Conservation (phyloP, 345 rosid genomes). For the Eucalyptus regnans region DNA sequence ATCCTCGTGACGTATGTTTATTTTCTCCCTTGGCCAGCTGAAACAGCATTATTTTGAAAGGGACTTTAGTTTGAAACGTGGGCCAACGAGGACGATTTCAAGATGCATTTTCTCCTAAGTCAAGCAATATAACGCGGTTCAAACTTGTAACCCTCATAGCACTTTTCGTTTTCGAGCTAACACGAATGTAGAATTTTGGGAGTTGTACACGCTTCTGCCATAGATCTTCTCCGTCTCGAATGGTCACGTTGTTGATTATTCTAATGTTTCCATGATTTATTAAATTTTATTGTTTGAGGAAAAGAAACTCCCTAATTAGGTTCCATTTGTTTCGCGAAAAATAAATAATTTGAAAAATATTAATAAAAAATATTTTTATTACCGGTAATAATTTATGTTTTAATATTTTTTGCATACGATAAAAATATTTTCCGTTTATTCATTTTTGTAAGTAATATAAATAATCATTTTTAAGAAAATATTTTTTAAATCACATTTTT, state of each 20-base stretch:
- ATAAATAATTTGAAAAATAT: neutral
- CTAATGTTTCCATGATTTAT: neutral
- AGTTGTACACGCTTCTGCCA: neutral
- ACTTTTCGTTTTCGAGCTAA: neutral
- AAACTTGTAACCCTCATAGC: neutral
- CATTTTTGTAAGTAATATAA: neutral
- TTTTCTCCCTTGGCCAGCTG: neutral
- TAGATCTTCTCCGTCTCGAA: neutral
- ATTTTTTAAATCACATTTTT: neutral
- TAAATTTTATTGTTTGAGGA: neutral
- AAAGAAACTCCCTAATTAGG: neutral
- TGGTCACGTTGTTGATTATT: neutral
- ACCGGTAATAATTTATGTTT: neutral
- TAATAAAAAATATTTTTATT: neutral
- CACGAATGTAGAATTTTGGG: neutral
- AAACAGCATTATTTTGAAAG: neutral
- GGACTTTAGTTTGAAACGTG: neutral
- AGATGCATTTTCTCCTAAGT: neutral
- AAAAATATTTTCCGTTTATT: neutral
- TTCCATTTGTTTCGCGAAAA: neutral
- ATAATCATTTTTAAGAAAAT: rapidly evolving
- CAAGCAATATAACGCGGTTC: neutral
- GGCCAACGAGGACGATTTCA: neutral
- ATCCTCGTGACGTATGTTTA: neutral
- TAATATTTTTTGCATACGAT: neutral